A percentile compares a stretch with the other conserved stretches of the same genome.
phyloP scores from a whole-genome alignment of 129 eudicot species.

The Arctium lappa region DNA sequence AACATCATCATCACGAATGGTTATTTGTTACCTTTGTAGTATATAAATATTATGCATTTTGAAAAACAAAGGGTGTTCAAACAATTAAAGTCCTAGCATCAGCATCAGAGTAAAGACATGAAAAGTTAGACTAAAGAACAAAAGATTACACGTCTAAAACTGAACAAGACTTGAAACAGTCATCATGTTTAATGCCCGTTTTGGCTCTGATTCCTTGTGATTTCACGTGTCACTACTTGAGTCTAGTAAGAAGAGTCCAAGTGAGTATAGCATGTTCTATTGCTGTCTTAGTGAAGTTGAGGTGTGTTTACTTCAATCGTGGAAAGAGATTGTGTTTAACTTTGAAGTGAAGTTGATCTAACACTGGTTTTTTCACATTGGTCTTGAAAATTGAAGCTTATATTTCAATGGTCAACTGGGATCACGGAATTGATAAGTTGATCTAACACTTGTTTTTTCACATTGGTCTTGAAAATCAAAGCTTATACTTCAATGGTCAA shows the following conservation, averaged over 20 bases:
- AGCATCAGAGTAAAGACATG: no score
- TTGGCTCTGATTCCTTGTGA: slow-evolving; percentile 64
- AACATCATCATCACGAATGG: no score
- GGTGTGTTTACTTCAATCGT: slow-evolving; percentile 41
- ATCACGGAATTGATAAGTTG: slow-evolving; percentile 56
- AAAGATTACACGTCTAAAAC: slow-evolving; percentile 34
- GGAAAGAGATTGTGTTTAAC: background rate
- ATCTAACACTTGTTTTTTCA: slow-evolving; percentile 27
- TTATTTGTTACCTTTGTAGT: no score
- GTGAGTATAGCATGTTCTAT: slow-evolving; percentile 98
- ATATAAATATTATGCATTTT: no score
- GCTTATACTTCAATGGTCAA: slow-evolving; percentile 98
- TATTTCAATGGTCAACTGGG: slow-evolving; percentile 98
- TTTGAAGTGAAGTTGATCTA: background rate
- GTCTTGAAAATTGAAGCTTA: slow-evolving; percentile 81
- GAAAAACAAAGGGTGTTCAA: no score
- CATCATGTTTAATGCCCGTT: slow-evolving; percentile 27
- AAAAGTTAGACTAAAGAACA: slow-evolving; percentile 19
- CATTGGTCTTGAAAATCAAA: slow-evolving; percentile 71
- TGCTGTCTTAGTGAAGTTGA: slow-evolving; percentile 95
- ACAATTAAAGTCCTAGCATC: no score
- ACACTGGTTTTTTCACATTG: slow-evolving; percentile 35
- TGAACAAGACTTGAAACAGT: slow-evolving; percentile 22
- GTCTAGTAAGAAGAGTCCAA: slow-evolving; percentile 47
- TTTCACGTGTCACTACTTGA: slow-evolving; percentile 42